Conservation (phyloP, 2,329 filamentous ascomycete species). For the Cryphonectria nitschkei region DNA sequence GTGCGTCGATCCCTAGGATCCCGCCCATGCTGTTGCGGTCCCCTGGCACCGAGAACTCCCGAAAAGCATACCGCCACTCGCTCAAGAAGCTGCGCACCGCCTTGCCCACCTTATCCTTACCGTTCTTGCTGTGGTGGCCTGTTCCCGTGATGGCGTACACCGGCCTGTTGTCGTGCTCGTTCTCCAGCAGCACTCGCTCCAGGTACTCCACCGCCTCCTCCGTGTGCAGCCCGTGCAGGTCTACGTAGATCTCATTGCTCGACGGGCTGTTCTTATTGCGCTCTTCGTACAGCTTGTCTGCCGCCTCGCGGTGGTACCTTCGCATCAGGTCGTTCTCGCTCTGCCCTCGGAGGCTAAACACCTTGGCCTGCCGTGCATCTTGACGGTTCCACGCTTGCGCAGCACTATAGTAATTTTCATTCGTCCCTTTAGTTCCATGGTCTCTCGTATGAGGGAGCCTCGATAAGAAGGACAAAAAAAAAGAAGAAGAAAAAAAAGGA, state of each 20-base stretch:
- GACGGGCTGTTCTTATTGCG: constrained; percentile 72
- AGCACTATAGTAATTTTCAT: constrained; percentile 60
- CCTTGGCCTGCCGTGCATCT: constrained; percentile 93
- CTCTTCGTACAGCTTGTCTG: constrained; percentile 88
- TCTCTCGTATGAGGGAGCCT: no score
- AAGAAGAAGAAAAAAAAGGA: no score
- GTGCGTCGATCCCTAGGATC: constrained; percentile 68
- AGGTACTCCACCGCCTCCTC: constrained; percentile 96
- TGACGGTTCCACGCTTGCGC: constrained; percentile 99
- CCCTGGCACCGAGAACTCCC: constrained; percentile 95
- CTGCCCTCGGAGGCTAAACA: constrained; percentile 89
- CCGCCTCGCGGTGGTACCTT: constrained; percentile 93
- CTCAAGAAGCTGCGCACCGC: constrained; percentile 88
- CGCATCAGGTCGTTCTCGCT: constrained; percentile 98
- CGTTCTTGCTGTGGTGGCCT: constrained; percentile 96
- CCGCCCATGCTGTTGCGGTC: constrained; percentile 84
- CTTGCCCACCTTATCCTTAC: constrained; percentile 98
- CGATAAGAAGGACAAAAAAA: no score
- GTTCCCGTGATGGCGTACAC: constrained; percentile 97
- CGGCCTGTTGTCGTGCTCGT: constrained; percentile 71
- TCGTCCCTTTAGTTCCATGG: background rate
- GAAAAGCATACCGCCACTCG: constrained; percentile 94
- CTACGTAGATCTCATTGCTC: constrained; percentile 82
- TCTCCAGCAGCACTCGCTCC: constrained; percentile 83
- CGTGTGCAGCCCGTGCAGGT: constrained; percentile 96